A percentile compares a stretch with the other conserved stretches of the same genome.
Conservation (phyloP, 2,329 filamentous ascomycete genomes). For the Graphium sp. region DNA sequence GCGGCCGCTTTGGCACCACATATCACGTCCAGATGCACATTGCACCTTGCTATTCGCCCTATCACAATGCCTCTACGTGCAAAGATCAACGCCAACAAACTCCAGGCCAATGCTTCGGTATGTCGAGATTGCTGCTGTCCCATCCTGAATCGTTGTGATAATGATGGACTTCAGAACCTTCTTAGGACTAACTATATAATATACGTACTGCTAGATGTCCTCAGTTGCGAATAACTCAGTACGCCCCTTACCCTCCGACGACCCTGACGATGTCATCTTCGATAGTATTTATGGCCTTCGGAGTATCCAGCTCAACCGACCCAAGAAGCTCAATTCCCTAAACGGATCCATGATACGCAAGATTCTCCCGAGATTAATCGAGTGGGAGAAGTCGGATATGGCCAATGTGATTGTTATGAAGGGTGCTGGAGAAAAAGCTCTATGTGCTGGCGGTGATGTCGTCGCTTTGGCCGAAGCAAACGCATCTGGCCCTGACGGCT, state of each 20-base stretch:
- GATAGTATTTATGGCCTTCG: slow-evolving; percentile 76
- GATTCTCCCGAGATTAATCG: slow-evolving; percentile 73
- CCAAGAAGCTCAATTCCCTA: slow-evolving; percentile 79
- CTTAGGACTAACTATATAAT: too few species aligned
- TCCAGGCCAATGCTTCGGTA: slow-evolving; percentile 1
- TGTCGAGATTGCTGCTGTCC: slow-evolving; percentile 1
- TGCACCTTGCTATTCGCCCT: too few species aligned
- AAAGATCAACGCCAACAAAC: slow-evolving; percentile 29
- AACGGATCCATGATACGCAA: slow-evolving; percentile 92
- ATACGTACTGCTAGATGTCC: too few species aligned
- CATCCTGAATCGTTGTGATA: too few species aligned
- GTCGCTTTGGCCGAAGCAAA: slow-evolving; percentile 62
- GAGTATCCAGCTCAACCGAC: slow-evolving; percentile 86
- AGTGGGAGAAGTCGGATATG: slow-evolving; percentile 91
- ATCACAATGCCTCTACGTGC: slow-evolving; percentile 63
- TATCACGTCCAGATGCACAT: too few species aligned
- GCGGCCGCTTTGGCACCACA: too few species aligned
- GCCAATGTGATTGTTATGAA: slow-evolving; percentile 89
- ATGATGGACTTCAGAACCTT: too few species aligned
- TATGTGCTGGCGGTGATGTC: slow-evolving; percentile 92
- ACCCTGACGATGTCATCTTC: slow-evolving; percentile 85
- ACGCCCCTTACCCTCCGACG: slow-evolving; percentile 34
- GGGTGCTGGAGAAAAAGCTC: slow-evolving; percentile 66
- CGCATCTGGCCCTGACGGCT: slow-evolving; percentile 47
- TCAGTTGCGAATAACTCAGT: too few species aligned